Base-by-base conservation (phyloP, 441 rosid species). In the Erodium moschatum region DNA sequence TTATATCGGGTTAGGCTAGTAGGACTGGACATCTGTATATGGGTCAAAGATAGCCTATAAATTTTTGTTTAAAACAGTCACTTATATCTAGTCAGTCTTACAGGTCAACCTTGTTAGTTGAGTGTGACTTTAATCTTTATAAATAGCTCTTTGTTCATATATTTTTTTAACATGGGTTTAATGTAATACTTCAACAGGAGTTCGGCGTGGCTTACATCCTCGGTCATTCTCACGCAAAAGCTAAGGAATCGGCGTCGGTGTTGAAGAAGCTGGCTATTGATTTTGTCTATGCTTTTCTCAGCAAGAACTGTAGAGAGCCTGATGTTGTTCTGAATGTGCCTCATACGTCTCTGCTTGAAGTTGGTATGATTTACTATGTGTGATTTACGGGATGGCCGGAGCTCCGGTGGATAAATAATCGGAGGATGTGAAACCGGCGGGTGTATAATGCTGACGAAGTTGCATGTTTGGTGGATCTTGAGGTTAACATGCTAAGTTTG, bases 311-410 rank as follows among this genome's bases (percentile, higher is more conserved):
- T 81, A 72, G 97, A 73, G 98, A 96, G 44, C 77, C 97, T n/a
- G 97, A 94, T 75, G 98, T 94, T 69, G 96, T 93, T 3, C 94
- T 94, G 29, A 94, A 87, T 79, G 96, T 94, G 54, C 97, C 97
- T 2, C 97, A 96, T 1, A 96, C 77, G 46, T 94, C 98, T 38
- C 86, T 86, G 62, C 78, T 94, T 54, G 97, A 94, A 83, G 98
- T 94, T 0, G 98, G 98, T 54, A 94, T 94, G 97, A 93, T 94
- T 72, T 94, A 94, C 58, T 50, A 50, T 50, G 58, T 50, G n/a
- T 50, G 58, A 50, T 15, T 50, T 15, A 12, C n/a, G 1, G 50
- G 50, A 2, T 12, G 8, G 40, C 40, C 40, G 40, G 40, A 35
- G 40, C 40, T 35, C 40, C 40, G 40, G 40, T 35, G 40, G 50